These are phyloP conservation scores for Pachyrhizus erosus DNA, from an alignment of 306 rosid species.

Conservation along the genomic window DNA sequence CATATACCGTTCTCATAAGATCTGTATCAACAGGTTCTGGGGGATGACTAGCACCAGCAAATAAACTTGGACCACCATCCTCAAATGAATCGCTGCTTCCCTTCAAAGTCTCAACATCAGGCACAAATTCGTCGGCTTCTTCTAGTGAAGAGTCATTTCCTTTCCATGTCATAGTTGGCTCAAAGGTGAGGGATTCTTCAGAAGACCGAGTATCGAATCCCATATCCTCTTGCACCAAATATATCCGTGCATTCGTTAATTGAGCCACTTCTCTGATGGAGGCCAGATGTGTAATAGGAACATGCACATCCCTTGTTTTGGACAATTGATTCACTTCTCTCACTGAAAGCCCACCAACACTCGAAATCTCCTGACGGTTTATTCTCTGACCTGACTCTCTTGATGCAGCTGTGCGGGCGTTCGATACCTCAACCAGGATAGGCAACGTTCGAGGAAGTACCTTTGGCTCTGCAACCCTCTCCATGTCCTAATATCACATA, in stretches of 20 bases:
- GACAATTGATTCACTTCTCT: slow-evolving; percentile 61
- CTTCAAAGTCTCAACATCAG: slow-evolving; percentile 61
- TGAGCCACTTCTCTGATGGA: slow-evolving; percentile 66
- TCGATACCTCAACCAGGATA: slow-evolving; percentile 54
- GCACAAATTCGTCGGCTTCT: slow-evolving; percentile 60
- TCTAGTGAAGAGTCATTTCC: slow-evolving; percentile 70
- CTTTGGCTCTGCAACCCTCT: slow-evolving; percentile 78
- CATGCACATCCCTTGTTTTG: slow-evolving; percentile 53
- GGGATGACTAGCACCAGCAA: slow-evolving; percentile 98
- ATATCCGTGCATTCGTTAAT: slow-evolving; percentile 61
- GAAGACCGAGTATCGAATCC: slow-evolving; percentile 53
- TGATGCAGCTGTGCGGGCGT: slow-evolving; percentile 38
- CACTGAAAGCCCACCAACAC: slow-evolving; percentile 40
- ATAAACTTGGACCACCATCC: slow-evolving; percentile 72
- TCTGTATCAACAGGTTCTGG: slow-evolving; percentile 97
- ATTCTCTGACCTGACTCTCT: slow-evolving; percentile 50
- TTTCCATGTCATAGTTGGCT: slow-evolving; percentile 58
- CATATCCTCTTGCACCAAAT: slow-evolving; percentile 61
- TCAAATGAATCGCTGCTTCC: slow-evolving; percentile 63
- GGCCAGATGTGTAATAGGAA: slow-evolving; percentile 46
- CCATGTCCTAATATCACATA: slow-evolving; percentile 62
- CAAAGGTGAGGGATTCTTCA: slow-evolving; percentile 52
- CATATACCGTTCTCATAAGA: slow-evolving; percentile 82
- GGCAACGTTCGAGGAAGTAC: slow-evolving; percentile 61
- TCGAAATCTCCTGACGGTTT: slow-evolving; percentile 49